These are phyloP conservation scores for Prunus davidiana DNA, from an alignment of 306 rosid genomes.

Conservation along the genomic window DNA sequence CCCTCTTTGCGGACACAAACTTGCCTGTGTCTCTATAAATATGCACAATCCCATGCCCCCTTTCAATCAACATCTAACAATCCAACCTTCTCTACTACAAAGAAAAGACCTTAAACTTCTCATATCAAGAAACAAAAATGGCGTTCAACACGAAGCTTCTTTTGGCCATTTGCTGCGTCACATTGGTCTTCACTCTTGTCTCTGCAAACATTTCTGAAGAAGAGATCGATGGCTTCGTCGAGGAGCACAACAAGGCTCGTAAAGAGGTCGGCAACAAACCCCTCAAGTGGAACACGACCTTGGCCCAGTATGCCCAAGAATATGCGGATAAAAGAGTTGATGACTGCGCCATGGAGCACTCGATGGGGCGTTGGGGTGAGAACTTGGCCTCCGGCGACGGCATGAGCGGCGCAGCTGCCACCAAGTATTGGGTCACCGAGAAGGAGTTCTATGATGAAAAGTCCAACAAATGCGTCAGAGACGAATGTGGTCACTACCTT, in stretches of 20 bases:
- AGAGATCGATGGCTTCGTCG: slow-evolving; percentile 19
- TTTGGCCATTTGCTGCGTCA: neutral
- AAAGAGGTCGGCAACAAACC: slow-evolving; percentile 1
- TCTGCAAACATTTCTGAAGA: neutral
- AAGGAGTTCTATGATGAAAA: slow-evolving; percentile 2
- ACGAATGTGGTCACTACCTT: slow-evolving; percentile 25
- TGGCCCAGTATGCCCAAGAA: too few relatives aligned
- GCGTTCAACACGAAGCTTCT: neutral
- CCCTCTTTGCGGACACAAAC: too few relatives aligned
- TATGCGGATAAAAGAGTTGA: too few relatives aligned
- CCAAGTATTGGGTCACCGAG: slow-evolving; percentile 40
- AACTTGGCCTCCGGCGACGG: slow-evolving; percentile 41
- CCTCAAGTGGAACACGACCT: slow-evolving; percentile 9
- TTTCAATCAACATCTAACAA: neutral
- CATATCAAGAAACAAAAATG: neutral
- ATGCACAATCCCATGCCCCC: too few relatives aligned
- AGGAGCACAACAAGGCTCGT: slow-evolving; percentile 32
- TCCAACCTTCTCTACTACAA: neutral
- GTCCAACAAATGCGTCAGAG: neutral
- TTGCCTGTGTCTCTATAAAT: too few relatives aligned
- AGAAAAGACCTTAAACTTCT: too few relatives aligned
- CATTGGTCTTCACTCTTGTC: neutral
- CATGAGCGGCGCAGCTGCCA: slow-evolving; percentile 32
- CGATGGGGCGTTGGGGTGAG: slow-evolving; percentile 53
- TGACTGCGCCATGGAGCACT: slow-evolving; percentile 52